Base-by-base conservation (phyloP, 805 yeast genomes). In the Candida ulmi region DNA sequence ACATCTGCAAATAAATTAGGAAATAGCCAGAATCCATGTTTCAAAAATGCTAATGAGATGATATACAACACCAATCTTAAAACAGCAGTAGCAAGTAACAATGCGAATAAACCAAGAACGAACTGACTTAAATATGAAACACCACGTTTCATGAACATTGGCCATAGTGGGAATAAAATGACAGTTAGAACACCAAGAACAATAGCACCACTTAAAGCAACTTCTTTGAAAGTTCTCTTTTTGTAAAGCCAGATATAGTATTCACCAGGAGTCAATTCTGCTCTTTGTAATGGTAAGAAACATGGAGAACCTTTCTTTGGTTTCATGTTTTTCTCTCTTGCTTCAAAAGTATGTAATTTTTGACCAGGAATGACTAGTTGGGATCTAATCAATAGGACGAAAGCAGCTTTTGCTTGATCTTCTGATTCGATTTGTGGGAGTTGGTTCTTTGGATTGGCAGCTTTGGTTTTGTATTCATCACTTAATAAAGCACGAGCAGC, bases 1-100 rank as follows among this genome's bases (percentile, higher is more conserved):
- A 95, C 90, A 57, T 93, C 99, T 46, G 82, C 99, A 63, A 90
- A 93, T 57, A 93, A 70, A 58, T 91, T 91, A 41, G 99, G 99
- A 72, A 88, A 91, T 35, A 93, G 60, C 99, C 99, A 93, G 58
- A 93, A 72, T n/a, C 95, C 95, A 32, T 78, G 78, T 8, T 78
- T 75, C 41, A 1, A 75, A 62, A 35, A 81, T 65, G 47, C 74
- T 72, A 0, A 88, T 74, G 37, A 83, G 50, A 19, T 72, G 50
- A 52, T 79, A 17, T 31, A 87, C 19, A 93, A 57, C 30, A 90
- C 69, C 57, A 90, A 67, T 56, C 99, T 74, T 26, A 91, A 65
- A 33, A 93, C 71, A 2, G 97, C 95, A 51, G 85, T 61, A 17
- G 64, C 83, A 48, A 93, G 83, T 62, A 93, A 83, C 35, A 76